Evolutionary conservation across 2,329 filamentous ascomycete genomes (phyloP).

Genomic region (Beauveria sp.): DNA sequence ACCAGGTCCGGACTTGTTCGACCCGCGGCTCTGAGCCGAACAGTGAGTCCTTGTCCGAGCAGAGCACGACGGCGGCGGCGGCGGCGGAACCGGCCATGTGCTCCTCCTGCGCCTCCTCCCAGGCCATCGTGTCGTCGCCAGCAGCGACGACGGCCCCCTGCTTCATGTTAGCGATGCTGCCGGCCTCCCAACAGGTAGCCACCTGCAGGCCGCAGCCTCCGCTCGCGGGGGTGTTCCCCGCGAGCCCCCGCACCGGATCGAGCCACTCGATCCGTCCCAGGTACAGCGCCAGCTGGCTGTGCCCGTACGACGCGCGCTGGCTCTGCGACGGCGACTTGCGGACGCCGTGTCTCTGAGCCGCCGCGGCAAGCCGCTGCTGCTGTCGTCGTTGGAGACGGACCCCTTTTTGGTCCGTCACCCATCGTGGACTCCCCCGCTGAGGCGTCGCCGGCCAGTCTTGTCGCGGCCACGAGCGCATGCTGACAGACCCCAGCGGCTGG

Average conservation of each 20-base stretch:
- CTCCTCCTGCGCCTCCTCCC: not conserved
- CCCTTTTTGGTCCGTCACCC: not conserved
- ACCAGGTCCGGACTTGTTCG: too few relatives aligned
- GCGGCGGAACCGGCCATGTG: too few relatives aligned
- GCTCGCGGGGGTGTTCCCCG: not conserved
- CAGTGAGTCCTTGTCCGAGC: too few relatives aligned
- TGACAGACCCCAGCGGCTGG: not conserved
- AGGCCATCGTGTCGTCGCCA: not conserved
- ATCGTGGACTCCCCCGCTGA: not conserved
- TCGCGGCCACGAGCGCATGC: not conserved
- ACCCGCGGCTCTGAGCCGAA: too few relatives aligned
- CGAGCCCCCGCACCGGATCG: not conserved
- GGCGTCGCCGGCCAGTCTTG: not conserved
- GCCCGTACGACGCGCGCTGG: not conserved
- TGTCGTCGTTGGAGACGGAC: not conserved
- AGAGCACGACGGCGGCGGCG: too few relatives aligned
- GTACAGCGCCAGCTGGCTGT: not conserved
- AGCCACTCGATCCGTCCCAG: not conserved
- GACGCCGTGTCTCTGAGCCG: not conserved
- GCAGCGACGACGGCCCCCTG: not conserved
- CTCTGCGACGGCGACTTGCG: not conserved
- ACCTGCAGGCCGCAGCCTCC: not conserved
- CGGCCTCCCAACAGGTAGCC: not conserved
- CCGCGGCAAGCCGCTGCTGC: too few relatives aligned
- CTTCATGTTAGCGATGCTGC: not conserved